Base-by-base conservation (phyloP, 148 eudicot species). In the Vaccinium corymbosum region DNA sequence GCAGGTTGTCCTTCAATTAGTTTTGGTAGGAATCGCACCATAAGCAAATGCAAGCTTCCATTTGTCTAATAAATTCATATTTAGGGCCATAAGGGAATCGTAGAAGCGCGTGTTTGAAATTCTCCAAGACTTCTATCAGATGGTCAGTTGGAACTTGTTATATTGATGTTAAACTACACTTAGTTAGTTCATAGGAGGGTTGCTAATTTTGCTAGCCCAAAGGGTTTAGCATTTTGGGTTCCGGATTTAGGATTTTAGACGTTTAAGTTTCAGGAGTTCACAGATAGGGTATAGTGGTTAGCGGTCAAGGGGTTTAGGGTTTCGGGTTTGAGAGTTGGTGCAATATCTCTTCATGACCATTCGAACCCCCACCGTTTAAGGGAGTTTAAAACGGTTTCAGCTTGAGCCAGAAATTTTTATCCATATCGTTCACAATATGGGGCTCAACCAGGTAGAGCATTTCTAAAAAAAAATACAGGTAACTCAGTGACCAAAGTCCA, bases 1-100 rank as follows among this genome's bases (percentile, higher is more conserved):
- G 8, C 72, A 20, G 93, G 84, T 72, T 79, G 91, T 32, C 95
- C 98, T 59, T 87, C 85, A 19, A 75, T 87, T 83, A 94, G 98
- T 87, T 89, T 89, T 73, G 98, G 98, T 51, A 92, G 91, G 91
- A 91, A 84, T 78, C 90, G 79, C 38, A 94, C 79, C 48, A 86
- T 95, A 85, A 89, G 88, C 72, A 91, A 86, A 80, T 95, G 98
- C 88, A 93, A 94, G 90, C 87, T 95, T 83, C 97, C 97, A 85
- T 86, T 64, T 80, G 92, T 84, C 78, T 94, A 84, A 89, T 1
- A 74, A 35, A 16, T 42, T 32, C 7, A 20, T 35, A 51, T 48
- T 75, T 51, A 68, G 19, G 53, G 75, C 16, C 49, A 68, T 42
- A 52, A 6, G 50, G 61, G 25, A 61, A 76, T 76, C 56, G 3